Percentiles rank a stretch among this genome's conserved stretches.
Evolutionary conservation across 75 land plant species (phyloP).

Genomic region (Cryptomeria japonica): DNA sequence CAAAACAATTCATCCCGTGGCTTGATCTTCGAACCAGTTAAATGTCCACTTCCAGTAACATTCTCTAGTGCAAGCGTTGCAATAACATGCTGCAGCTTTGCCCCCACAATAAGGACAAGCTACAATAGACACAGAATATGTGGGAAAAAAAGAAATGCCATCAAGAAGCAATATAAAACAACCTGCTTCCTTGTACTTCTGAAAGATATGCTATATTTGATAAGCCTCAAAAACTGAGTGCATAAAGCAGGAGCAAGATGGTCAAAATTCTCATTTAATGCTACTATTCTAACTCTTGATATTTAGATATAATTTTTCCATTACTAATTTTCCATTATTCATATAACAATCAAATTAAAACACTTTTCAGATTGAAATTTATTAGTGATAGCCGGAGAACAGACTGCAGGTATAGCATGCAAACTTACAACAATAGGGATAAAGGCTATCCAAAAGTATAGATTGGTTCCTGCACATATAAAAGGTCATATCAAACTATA

Average conservation of each 20-base stretch:
- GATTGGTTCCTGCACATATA: constrained; percentile 60
- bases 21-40: constrained; percentile 38
- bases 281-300: neutral
- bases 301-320: neutral
- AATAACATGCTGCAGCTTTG: constrained; percentile 89
- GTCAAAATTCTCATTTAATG: neutral
- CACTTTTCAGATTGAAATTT: neutral
- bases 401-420: neutral
- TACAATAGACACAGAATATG: constrained; percentile 21
- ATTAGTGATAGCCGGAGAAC: neutral
- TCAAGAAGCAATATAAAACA: neutral
- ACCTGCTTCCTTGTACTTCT: neutral
- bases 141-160: neutral
- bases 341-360: neutral
- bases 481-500: neutral
- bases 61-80: constrained; percentile 84
- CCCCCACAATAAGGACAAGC: constrained; percentile 81
- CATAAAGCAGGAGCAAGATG: neutral
- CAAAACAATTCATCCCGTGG: constrained; percentile 91
- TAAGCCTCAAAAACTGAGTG: neutral
- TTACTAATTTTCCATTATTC: too few relatives aligned
- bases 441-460: constrained; percentile 88
- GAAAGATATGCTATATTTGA: neutral
- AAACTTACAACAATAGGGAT: constrained; percentile 79
- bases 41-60: constrained; percentile 44